A percentile compares a stretch with the other conserved stretches of the same genome.
These are phyloP conservation scores for Tricholoma flavovirens DNA, from an alignment of 768 basidiomycete genomes.

Conservation along the genomic window DNA sequence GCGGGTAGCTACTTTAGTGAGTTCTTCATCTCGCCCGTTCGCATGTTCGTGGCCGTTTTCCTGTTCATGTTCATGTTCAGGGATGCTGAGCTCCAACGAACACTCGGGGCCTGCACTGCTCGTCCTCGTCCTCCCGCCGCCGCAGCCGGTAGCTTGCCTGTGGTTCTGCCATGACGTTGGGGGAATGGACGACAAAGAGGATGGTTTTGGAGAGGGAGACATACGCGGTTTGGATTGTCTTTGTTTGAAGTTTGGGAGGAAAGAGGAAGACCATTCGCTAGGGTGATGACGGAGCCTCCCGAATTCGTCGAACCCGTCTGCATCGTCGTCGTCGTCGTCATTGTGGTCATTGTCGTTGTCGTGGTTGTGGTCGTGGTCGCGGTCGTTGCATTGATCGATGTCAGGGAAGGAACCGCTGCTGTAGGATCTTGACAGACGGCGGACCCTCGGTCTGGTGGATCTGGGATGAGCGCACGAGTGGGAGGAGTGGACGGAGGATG, in stretches of 20 bases:
- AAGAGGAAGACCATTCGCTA: conserved; percentile 3
- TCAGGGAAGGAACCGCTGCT: background rate
- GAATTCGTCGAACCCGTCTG: no score
- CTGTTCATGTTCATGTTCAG: no score
- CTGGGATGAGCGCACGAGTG: conserved; percentile 16
- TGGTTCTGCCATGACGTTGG: conserved; percentile 12
- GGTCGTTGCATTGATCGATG: no score
- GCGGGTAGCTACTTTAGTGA: background rate
- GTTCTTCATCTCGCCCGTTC: no score
- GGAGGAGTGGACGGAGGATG: conserved; percentile 32
- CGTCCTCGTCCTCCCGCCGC: conserved; percentile 21
- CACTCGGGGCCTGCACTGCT: conserved; percentile 26
- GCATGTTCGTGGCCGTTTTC: no score
- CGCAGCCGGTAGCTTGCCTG: background rate
- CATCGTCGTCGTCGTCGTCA: no score
- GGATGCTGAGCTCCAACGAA: conserved; percentile 19
- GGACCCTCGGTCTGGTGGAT: no score
- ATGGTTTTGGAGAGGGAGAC: background rate
- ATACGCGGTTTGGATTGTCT: no score
- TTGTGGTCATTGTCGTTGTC: no score
- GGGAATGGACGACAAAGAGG: conserved; percentile 9
- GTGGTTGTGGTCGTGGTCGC: no score
- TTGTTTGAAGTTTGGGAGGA: background rate
- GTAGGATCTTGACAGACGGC: conserved; percentile 30
- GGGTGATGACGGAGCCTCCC: no score